Evolutionary conservation across 345 rosid species (phyloP).

Genomic region (Gossypium anomalum): DNA sequence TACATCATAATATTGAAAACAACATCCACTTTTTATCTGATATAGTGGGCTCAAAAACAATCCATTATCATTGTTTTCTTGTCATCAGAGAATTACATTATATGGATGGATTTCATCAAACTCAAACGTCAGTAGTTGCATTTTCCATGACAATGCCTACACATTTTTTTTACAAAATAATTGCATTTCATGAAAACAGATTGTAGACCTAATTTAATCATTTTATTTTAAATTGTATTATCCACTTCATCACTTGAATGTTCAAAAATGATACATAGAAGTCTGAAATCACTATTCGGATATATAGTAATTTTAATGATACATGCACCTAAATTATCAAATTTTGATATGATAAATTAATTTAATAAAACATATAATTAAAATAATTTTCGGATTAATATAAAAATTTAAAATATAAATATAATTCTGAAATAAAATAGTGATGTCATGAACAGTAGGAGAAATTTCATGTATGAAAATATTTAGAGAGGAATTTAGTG

Average conservation of each 20-base stretch:
- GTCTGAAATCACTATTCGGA: no score
- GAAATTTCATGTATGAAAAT: no score
- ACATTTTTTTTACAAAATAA: conserved; percentile 12
- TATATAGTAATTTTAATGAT: no score
- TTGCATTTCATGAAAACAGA: neutral
- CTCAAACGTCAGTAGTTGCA: conserved; percentile 13
- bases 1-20: conserved; percentile 11
- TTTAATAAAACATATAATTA: no score
- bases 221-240: neutral
- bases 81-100: neutral
- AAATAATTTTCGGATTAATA: no score
- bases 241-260: neutral
- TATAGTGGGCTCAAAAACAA: conserved; percentile 16
- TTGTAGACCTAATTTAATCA: neutral
- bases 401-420: no score
- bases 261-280: no score
- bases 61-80: conserved; percentile 10
- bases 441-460: no score
- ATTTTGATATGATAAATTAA: no score
- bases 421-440: no score
- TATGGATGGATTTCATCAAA: conserved; percentile 18
- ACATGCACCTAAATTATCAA: no score
- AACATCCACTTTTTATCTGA: conserved; percentile 7
- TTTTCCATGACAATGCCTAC: conserved; percentile 19
- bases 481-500: no score